A percentile compares a stretch with the other conserved stretches of the same genome.
These are phyloP conservation scores for Metarhizium guizhouense DNA, from an alignment of 2,329 filamentous ascomycete species.

Conservation along the genomic window DNA sequence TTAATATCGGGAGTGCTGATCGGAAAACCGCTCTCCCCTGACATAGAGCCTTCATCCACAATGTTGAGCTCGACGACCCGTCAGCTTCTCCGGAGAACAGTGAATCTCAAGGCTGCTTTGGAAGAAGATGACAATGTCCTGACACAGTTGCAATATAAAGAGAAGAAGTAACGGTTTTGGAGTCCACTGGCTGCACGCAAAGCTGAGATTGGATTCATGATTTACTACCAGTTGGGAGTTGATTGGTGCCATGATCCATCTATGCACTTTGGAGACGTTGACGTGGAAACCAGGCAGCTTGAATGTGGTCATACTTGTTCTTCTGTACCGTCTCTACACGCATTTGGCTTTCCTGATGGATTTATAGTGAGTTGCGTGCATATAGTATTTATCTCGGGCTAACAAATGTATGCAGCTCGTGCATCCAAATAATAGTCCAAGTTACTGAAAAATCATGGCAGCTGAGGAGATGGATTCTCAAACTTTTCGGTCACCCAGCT, in stretches of 20 bases:
- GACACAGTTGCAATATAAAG: background rate
- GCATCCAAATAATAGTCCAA: background rate
- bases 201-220: background rate
- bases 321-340: conserved; percentile 14
- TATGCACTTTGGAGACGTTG: background rate
- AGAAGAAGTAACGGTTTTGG: background rate
- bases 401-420: background rate
- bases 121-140: background rate
- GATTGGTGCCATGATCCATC: background rate
- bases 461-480: background rate
- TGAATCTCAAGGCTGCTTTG: background rate
- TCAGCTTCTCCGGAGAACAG: background rate
- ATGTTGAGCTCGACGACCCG: background rate
- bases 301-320: background rate
- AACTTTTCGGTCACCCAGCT: background rate
- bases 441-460: background rate
- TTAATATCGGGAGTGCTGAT: too few relatives aligned
- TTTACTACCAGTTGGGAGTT: background rate
- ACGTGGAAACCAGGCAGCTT: background rate
- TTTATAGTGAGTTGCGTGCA: background rate
- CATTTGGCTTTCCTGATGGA: background rate
- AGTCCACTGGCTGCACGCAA: background rate
- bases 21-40: too few relatives aligned
- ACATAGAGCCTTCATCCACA: background rate
- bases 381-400: background rate